Base-by-base conservation (phyloP, 208 protist genomes). In the Sergeia podlipaevii region DNA sequence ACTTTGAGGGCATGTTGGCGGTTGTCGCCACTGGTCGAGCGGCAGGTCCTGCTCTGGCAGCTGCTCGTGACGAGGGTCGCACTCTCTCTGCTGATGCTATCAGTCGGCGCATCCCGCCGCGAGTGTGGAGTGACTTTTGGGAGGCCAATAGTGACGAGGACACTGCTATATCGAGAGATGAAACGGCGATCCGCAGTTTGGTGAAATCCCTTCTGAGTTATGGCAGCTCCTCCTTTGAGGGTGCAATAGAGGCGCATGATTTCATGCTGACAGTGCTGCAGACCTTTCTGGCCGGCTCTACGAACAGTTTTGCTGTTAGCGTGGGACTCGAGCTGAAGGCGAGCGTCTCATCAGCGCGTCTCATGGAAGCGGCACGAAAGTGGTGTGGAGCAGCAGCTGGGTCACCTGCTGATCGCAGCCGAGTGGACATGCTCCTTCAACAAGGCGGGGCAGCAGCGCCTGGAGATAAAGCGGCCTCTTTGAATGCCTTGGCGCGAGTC, bases 1-100 rank as follows among this genome's bases (percentile, higher is more conserved):
- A 85, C 27, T 36, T 85, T 17, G 79, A 91, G 44, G 84, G 79
- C 10, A 77, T 70, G 0, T 47, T 78, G 46, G 77, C 79, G 1
- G 52, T 88, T 28, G 65, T 68, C n/a, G 71, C 68, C n/a, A 84
- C 75, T 17, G 55, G 83, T 1, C 75, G 74, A 17, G 27, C 21
- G 32, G 33, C 27, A 43, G 38, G 4, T 4, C 38, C 7, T 5
- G 7, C 38, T 15, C 38, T 5, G 4, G 38, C 38, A n/a, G 7
- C 4, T 5, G 38, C 38, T 15, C 7, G 38, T 20, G 7, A 24
- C 20, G n/a, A 36, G 48, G 21, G 48, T 30, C 18, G 48, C 48
- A 10, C 48, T 54, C 32, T 38, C 48, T 17, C 30, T 54, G 4
- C 23, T 53, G 38, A 20, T 23, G 38, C 34, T 33, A 43, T 46